Evolutionary conservation across 192 early-diverging fungal genomes (phyloP).

Genomic region (Podila verticillata): DNA sequence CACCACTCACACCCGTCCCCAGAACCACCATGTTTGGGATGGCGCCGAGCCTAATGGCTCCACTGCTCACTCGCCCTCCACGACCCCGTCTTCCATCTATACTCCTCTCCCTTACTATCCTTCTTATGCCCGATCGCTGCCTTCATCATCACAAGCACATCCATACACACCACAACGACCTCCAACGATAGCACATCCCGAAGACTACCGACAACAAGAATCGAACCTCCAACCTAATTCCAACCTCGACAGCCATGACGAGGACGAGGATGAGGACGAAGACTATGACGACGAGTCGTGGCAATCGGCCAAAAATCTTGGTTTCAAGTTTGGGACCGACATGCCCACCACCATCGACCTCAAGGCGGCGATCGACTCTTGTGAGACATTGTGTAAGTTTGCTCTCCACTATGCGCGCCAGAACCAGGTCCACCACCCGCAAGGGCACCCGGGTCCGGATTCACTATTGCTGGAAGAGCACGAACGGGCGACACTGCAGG

Average conservation of each 20-base stretch:
- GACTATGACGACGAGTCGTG: not conserved
- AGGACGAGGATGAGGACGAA: not conserved
- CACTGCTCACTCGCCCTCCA: not conserved
- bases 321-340: constrained; percentile 37
- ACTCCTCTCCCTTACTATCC: not conserved
- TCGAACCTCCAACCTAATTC: not conserved
- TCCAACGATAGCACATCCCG: not conserved
- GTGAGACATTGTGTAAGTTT: constrained; percentile 33
- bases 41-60: not conserved
- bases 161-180: not conserved
- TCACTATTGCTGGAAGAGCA: not conserved
- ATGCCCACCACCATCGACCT: constrained; percentile 42
- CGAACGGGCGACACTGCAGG: constrained; percentile 18
- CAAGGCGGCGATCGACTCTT: constrained; percentile 37
- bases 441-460: not conserved
- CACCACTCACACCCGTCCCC: not conserved
- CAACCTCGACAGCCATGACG: not conserved
- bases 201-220: not conserved
- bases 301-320: not conserved
- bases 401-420: constrained; percentile 22
- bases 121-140: too few species aligned
- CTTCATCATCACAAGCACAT: not conserved
- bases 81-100: not conserved
- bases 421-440: not conserved
- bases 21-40: not conserved